Evolutionary conservation across 257 asterid genomes (phyloP).

Genomic region (Solanum appendiculatum): DNA sequence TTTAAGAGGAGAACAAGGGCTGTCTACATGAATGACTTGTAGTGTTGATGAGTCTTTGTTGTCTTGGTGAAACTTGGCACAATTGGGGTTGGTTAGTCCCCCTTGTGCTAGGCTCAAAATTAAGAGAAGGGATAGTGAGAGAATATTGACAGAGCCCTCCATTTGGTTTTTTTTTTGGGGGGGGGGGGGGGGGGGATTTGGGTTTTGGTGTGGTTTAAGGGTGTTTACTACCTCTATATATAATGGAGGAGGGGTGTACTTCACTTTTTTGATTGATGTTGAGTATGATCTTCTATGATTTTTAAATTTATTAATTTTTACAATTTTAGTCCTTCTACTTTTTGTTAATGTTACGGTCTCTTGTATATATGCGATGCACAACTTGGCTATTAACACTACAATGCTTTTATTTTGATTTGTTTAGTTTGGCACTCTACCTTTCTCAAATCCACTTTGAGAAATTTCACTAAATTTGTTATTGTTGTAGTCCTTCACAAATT

Average conservation of each 20-base stretch:
- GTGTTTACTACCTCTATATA: neutral
- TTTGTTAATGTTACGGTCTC: too few species aligned
- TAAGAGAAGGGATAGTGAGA: constrained; percentile 15
- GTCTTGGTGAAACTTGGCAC: constrained; percentile 13
- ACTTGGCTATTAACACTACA: too few species aligned
- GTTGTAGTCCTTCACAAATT: neutral
- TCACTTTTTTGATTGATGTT: neutral
- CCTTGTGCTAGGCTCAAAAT: constrained; percentile 17
- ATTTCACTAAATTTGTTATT: too few species aligned
- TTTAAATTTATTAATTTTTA: neutral
- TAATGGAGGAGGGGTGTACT: neutral
- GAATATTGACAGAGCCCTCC: neutral
- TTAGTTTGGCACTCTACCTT: too few species aligned
- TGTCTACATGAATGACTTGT: constrained; percentile 45
- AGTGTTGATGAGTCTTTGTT: constrained; percentile 46
- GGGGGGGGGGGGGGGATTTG: too few species aligned
- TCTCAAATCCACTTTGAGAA: too few species aligned
- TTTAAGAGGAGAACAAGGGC: constrained; percentile 61
- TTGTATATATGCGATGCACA: too few species aligned
- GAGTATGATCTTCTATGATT: neutral
- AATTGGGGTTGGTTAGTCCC: constrained; percentile 11
- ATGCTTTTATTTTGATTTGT: too few species aligned
- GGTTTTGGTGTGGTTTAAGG: neutral
- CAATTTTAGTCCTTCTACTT: neutral
- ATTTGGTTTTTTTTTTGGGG: neutral